These are phyloP conservation scores for Funneliformis geosporum DNA, from an alignment of 192 early-diverging fungal species.

Conservation along the genomic window DNA sequence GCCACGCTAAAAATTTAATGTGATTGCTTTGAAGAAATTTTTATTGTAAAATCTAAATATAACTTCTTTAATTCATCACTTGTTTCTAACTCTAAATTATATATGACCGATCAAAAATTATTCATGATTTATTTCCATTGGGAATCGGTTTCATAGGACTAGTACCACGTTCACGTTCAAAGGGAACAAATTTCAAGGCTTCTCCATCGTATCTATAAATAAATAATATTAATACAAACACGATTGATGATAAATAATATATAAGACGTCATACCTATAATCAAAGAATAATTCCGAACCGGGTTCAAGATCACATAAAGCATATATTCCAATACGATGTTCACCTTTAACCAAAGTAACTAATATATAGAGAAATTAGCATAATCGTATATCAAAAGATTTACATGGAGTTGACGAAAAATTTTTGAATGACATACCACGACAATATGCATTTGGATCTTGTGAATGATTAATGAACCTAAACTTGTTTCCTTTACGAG, in stretches of 20 bases:
- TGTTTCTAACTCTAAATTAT: too few relatives aligned
- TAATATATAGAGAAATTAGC: not conserved
- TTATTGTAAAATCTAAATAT: too few relatives aligned
- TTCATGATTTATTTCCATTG: not conserved
- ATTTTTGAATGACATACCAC: conserved; percentile 15
- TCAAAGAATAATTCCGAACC: conserved; percentile 32
- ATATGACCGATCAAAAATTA: too few relatives aligned
- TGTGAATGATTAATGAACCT: conserved; percentile 33
- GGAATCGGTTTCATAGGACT: not conserved
- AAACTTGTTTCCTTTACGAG: conserved; percentile 34
- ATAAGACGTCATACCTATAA: conserved; percentile 17
- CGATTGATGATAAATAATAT: not conserved
- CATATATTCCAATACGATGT: conserved; percentile 33
- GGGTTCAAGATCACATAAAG: conserved; percentile 10
- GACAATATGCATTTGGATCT: conserved; percentile 25
- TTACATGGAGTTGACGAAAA: not conserved
- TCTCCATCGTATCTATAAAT: conserved; percentile 29
- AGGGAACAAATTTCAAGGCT: conserved; percentile 28
- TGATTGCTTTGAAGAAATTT: too few relatives aligned
- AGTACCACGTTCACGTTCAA: conserved; percentile 14
- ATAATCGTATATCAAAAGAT: not conserved
- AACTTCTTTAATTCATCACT: too few relatives aligned
- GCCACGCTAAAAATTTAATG: too few relatives aligned
- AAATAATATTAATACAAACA: not conserved
- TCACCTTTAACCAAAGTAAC: conserved; percentile 30